Base-by-base conservation (phyloP, 257 asterid genomes). In the Knoxia roxburghii region DNA sequence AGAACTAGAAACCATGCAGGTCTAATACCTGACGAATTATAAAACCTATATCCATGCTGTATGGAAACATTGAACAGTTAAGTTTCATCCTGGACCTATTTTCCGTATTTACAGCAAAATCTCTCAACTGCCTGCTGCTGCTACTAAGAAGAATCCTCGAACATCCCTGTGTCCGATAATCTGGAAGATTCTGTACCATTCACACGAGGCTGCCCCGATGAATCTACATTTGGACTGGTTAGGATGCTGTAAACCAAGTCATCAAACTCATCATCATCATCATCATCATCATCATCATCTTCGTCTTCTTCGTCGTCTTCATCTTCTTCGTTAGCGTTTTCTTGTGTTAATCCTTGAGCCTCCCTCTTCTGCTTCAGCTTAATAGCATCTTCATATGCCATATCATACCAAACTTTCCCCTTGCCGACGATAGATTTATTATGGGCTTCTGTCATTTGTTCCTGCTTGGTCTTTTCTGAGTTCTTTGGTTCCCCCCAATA, bases 401-500 rank as follows among this genome's bases (percentile, higher is more conserved):
- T 82, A 40, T 90, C 96, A 39, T 85, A 93, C 98, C 97, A 90
- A 45, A 90, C 96, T 1, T 78, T 83, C 66, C 97, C 97, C 57
- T 88, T 93, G 18, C 98, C 98, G 30, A 93, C 87, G 7, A 93
- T 88, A 37, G 95, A 82, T 81, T 86, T 93, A 81, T 93, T 93
- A 85, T 93, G 97, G 35, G 91, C 91, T 59, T 92, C 96, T 0
- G 84, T 84, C 80, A 83, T 71, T 49, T 97, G 87, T 24, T 84
- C 95, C 75, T 89, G 96, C 84, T 85, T 89, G 77, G 96, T 92
- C 86, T 84, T 87, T 67, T 93, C 98, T 0, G 98, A 93, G 77
- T 93, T 93, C 89, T 93, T 93, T 39, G 98, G 98, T 69, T 93
- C 98, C 3, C 98, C 98, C 98, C 98, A 93, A 82, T 93, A 93